Conservation (phyloP, 352 stramenopile species). For the Phytophthora chlamydospora region DNA sequence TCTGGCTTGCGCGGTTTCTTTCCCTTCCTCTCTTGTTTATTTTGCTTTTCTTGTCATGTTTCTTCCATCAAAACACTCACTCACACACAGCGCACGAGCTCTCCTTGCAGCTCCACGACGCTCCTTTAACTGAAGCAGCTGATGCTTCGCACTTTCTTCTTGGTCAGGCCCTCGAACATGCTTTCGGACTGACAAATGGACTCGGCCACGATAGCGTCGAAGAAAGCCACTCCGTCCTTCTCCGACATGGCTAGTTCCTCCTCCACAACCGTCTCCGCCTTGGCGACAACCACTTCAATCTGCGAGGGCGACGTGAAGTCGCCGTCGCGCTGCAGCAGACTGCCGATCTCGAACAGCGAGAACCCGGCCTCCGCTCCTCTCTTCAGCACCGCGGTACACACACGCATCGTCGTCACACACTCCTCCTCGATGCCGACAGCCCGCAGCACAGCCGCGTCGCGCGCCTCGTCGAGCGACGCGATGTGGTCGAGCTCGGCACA, state of each 20-base stretch:
- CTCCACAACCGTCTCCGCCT: slow-evolving; percentile 45
- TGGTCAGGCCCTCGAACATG: slow-evolving; percentile 70
- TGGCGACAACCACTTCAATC: slow-evolving; percentile 72
- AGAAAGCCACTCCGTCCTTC: slow-evolving; percentile 44
- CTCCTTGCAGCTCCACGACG: slow-evolving; percentile 2
- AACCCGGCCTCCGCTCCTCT: slow-evolving; percentile 78
- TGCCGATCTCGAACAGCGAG: slow-evolving; percentile 87
- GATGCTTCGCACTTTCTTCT: slow-evolving; percentile 90
- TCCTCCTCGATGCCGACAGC: slow-evolving; percentile 82
- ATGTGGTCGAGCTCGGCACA: slow-evolving; percentile 80
- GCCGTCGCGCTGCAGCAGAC: slow-evolving; percentile 78
- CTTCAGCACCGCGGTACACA: slow-evolving; percentile 80
- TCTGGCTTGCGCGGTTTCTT: slow-evolving; percentile 18
- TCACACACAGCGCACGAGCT: slow-evolving; percentile 31
- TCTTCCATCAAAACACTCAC: slow-evolving; percentile 65
- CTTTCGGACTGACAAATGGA: slow-evolving; percentile 38
- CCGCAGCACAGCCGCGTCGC: slow-evolving; percentile 68
- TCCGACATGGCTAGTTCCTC: slow-evolving; percentile 37
- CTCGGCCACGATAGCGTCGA: slow-evolving; percentile 63
- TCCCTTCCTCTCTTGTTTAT: slow-evolving; percentile 41
- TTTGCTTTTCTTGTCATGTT: slow-evolving; percentile 48
- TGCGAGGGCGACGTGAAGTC: slow-evolving; percentile 80
- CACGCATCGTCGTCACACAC: slow-evolving; percentile 81
- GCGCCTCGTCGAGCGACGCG: slow-evolving; percentile 57
- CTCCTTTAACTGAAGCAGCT: slow-evolving; percentile 80